These are phyloP conservation scores for Atkinsonella hypoxylon DNA, from an alignment of 2,329 filamentous ascomycete genomes.

Conservation along the genomic window DNA sequence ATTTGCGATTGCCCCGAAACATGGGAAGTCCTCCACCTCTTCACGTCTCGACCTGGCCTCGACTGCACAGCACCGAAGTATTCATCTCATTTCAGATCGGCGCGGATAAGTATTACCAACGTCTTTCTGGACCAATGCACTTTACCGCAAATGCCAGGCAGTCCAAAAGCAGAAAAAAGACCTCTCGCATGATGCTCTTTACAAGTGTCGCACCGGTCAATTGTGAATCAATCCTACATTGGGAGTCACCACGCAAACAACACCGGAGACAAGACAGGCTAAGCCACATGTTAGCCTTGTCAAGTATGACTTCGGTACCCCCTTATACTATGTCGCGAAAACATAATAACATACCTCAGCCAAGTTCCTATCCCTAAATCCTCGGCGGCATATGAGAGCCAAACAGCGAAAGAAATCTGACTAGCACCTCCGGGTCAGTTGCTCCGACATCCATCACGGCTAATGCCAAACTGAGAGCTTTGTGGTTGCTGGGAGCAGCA, in stretches of 20 bases:
- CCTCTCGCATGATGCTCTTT: not conserved
- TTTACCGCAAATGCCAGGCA: no score
- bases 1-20: slow-evolving; percentile 1
- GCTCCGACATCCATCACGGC: not conserved
- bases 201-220: not conserved
- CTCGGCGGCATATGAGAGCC: not conserved
- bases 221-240: not conserved
- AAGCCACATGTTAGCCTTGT: not conserved
- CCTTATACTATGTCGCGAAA: not conserved
- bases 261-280: not conserved
- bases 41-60: not conserved
- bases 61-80: no score
- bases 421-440: not conserved
- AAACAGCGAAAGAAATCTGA: not conserved
- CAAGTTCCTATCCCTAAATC: not conserved
- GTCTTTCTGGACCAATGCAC: no score
- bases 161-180: no score
- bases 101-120: no score
- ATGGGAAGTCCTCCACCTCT: slow-evolving; percentile 1
- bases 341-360: not conserved
- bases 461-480: not conserved
- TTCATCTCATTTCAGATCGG: no score
- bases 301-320: not conserved
- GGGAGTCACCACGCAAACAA: not conserved
- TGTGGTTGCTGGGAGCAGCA: not conserved